These are phyloP conservation scores for Yamadazyma scolyti DNA, from an alignment of 805 yeast genomes.

Conservation along the genomic window DNA sequence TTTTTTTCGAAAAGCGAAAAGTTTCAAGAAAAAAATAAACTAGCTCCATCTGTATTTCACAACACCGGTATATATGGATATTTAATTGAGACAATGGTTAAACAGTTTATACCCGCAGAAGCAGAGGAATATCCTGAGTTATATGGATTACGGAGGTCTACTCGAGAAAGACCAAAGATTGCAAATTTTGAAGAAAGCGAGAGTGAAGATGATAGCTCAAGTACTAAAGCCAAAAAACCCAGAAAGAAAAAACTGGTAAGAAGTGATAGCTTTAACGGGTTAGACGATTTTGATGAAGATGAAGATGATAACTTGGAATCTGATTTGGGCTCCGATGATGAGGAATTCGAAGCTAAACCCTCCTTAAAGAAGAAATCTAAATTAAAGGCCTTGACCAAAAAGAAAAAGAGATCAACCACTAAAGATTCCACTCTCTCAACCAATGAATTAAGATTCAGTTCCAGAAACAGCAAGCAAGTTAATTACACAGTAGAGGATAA, in stretches of 20 bases:
- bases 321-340: constrained; percentile 14
- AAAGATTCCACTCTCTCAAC: neutral
- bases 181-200: too few relatives aligned
- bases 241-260: too few relatives aligned
- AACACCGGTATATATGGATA: too few relatives aligned
- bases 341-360: too few relatives aligned
- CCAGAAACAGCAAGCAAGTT: constrained; percentile 64
- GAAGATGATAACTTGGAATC: constrained; percentile 18
- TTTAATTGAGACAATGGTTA: constrained; percentile 25
- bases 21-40: too few relatives aligned
- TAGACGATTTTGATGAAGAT: constrained; percentile 14
- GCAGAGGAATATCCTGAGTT: constrained; percentile 70
- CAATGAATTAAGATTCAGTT: constrained; percentile 67
- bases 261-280: constrained; percentile 7
- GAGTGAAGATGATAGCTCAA: too few relatives aligned
- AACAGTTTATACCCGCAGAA: constrained; percentile 41
- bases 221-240: constrained; percentile 6
- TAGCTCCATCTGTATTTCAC: too few relatives aligned
- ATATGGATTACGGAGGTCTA: constrained; percentile 79
- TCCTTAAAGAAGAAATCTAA: constrained; percentile 2
- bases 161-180: constrained; percentile 53
- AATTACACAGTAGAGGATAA: constrained; percentile 73
- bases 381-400: constrained; percentile 1
- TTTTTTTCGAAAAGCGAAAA: too few relatives aligned
- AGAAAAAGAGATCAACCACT: constrained; percentile 3